A percentile compares a stretch with the other conserved stretches of the same genome.
phyloP scores from a whole-genome alignment of 2,329 filamentous ascomycete genomes.

The Fusarium tanahbumbuense region DNA sequence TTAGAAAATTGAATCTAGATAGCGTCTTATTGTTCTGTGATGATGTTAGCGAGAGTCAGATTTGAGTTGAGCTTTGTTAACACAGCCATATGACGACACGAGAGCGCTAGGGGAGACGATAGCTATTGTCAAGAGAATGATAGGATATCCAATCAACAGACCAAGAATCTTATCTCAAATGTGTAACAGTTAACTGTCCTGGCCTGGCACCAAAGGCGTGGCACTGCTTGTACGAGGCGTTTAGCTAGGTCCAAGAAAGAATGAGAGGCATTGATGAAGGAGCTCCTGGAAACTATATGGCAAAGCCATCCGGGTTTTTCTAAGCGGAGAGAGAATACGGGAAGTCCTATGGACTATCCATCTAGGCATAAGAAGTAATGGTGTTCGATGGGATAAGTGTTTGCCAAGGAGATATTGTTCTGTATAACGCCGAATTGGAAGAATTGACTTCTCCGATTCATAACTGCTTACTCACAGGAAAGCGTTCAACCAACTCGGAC shows the following conservation, averaged over 20 bases:
- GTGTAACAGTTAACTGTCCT: background rate
- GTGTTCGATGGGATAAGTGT: background rate
- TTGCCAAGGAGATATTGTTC: background rate
- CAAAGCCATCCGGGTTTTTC: background rate
- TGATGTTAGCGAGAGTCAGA: conserved; percentile 1
- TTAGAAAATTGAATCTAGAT: background rate
- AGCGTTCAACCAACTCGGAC: background rate
- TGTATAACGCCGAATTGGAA: background rate
- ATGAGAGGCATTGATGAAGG: background rate
- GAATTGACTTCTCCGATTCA: background rate
- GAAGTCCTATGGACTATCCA: background rate
- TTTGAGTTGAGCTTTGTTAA: background rate
- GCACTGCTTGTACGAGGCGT: background rate
- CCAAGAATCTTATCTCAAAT: background rate
- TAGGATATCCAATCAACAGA: no score
- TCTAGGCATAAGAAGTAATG: background rate
- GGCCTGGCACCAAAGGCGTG: no score
- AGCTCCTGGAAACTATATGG: background rate
- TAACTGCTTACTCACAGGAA: background rate
- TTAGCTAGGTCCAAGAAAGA: background rate
- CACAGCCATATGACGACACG: background rate
- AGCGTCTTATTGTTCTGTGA: background rate
- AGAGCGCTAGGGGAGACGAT: background rate
- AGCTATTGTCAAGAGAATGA: background rate
- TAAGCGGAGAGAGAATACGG: background rate